These are phyloP conservation scores for Pinus taeda DNA, from an alignment of 75 land plant species.

Conservation along the genomic window DNA sequence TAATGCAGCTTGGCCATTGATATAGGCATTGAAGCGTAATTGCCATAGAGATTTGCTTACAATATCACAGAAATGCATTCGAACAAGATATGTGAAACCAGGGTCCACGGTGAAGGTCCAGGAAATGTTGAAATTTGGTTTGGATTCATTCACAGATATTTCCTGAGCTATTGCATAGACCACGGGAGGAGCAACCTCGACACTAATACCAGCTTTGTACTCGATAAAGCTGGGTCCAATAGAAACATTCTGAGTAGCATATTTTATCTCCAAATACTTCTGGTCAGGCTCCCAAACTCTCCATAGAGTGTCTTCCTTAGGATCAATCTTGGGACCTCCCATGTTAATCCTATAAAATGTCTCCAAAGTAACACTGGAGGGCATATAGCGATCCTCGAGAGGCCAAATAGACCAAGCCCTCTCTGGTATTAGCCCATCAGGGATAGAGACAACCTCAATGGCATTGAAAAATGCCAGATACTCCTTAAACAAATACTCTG, in stretches of 20 bases:
- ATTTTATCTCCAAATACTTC: constrained; percentile 18
- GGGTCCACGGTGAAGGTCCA: constrained; percentile 63
- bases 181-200: constrained; percentile 44
- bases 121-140: constrained; percentile 34
- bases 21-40: constrained; percentile 70
- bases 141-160: constrained; percentile 25
- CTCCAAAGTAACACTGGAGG: constrained; percentile 44
- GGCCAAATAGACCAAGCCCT: constrained; percentile 17
- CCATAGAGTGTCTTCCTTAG: constrained; percentile 51
- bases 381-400: constrained; percentile 7
- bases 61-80: no score
- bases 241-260: constrained; percentile 13
- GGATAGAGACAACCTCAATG: constrained; percentile 79
- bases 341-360: constrained; percentile 74
- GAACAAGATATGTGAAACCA: constrained; percentile 53
- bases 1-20: constrained; percentile 51
- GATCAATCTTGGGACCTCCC: constrained; percentile 45
- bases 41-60: constrained; percentile 39
- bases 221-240: constrained; percentile 13
- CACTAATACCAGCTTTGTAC: constrained; percentile 19
- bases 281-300: constrained; percentile 48
- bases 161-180: constrained; percentile 53
- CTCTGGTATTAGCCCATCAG: constrained; percentile 39
- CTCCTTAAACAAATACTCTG: no score
- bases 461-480: constrained; percentile 74